Evolutionary conservation across 2,329 filamentous ascomycete species (phyloP), one percentile per base, ranked within the genome.

Genomic region (Arthrobotrys iridis): DNA sequence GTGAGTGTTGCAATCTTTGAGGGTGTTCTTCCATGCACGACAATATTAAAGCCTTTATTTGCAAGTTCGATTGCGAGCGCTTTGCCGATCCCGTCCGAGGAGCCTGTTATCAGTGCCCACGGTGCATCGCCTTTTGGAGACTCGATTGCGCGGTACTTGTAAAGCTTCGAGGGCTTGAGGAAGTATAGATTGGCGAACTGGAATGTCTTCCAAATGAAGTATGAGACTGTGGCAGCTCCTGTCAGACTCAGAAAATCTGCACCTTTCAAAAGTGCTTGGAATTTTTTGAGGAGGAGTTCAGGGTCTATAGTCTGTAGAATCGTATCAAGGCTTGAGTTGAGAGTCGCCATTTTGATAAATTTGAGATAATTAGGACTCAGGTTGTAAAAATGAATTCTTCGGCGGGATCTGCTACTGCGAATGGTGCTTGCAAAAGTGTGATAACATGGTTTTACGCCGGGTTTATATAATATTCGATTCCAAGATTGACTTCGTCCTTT

Each of bases 61-160:
- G 95, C 93, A 67, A 99, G 89, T 82, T 97, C 93, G 28, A 91
- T 86, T 35, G 94, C 93, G 82, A 93, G 99, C 84, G 98, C 94
- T 84, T 97, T 98, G 82, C 95, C 95, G 77, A 99, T 89, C 78
- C 95, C 96, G 83, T 99, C 95, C 4, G 93, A 97, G 52, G 94
- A 95, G 77, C 95, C 95, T 24, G 95, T 99, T 45, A 99, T 88
- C 62, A 99, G 88, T 26, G 93, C 95, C 93, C 94, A 99, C 70
- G 91, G 93, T 76, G 94, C 94, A 80, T 93, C 68, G 2, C 62
- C 62, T 4, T 60, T 74, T 10, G 68, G 33, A 8, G 68, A 67
- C 40, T 62, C 55, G 20, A 66, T 52, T 3, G 43, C 52, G 1
- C 33, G 68, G 46, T 74, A 74, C 11, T 46, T 55, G 6, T 66